Base-by-base conservation (phyloP, 352 stramenopile genomes). In the Thalassiosira gravida region DNA sequence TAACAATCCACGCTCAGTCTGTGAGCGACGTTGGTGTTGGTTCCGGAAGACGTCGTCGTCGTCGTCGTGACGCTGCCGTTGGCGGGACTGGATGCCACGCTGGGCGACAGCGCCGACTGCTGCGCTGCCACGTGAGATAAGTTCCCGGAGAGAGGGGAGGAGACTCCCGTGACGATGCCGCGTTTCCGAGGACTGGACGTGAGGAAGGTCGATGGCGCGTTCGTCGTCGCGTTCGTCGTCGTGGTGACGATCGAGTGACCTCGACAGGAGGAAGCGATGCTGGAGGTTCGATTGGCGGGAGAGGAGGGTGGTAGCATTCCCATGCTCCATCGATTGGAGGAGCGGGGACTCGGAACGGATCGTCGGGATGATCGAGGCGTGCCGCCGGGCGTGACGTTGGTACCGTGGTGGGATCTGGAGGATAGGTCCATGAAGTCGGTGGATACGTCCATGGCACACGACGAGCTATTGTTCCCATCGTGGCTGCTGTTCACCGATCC, bases 131-230 rank as follows among this genome's bases (percentile, higher is more conserved):
- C 16, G 14, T 53, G 25, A 18, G 39, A n/a, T 20, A 70, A 49
- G 39, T 70, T 69, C 11, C 65, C 74, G 20, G 24, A 61, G 39
- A 82, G 30, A 8, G 66, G 74, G 11, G 63, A 72, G 16, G 74
- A 44, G 3, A 82, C 37, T 14, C 73, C 64, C 5, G 64, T 75
- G 35, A 81, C 58, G 0, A 66, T 16, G 2, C 58, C 64, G n/a
- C 44, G 32, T 0, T 35, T 50, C 18, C 59, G 59, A 14, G 56
- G 58, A 8, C 50, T 50, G 44, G 67, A 62, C 29, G 50, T 39
- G 46, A 50, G 27, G 18, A 65, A 65, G 16, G 35, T 20, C 6
- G 44, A 27, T 57, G 18, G n/a, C n/a, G 22, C 3, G 52, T 18
- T 1, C 22, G 24, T 2, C 3, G 25, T 8, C 22, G 35, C 35